Conservation (phyloP, 345 rosid species). For the Brassica cretica region DNA sequence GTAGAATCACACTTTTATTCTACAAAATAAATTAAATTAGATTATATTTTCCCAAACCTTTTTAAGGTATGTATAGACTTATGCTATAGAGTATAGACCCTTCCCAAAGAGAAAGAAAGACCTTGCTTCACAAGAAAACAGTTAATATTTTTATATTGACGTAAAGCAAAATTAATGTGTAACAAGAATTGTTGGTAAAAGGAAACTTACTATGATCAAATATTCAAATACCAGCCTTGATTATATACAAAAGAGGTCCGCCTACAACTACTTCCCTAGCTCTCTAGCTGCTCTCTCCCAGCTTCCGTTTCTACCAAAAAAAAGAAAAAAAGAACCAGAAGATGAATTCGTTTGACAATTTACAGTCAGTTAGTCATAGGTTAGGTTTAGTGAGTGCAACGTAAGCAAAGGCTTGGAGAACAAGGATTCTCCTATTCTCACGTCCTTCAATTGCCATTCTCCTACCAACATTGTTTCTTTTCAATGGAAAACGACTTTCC, state of each 20-base stretch:
- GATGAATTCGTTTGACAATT: no score
- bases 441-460: no score
- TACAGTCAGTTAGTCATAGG: no score
- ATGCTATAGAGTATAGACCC: background rate
- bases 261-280: constrained; percentile 34
- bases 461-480: no score
- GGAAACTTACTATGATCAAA: no score
- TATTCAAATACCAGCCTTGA: constrained; percentile 5
- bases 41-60: background rate
- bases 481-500: no score
- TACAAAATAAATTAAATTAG: background rate
- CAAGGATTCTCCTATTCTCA: no score
- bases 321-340: no score
- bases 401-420: no score
- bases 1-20: background rate
- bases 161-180: background rate
- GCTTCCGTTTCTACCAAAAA: constrained; percentile 23
- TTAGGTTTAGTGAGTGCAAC: no score
- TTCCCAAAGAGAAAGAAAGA: background rate
- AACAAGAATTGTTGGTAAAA: no score
- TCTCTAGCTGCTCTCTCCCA: constrained; percentile 33
- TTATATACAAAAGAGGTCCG: constrained; percentile 23
- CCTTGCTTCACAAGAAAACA: constrained; percentile 28
- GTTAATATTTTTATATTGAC: background rate
- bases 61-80: background rate